Conservation (phyloP, 2,329 filamentous ascomycete genomes). For the Sphaceloma murrayae region DNA sequence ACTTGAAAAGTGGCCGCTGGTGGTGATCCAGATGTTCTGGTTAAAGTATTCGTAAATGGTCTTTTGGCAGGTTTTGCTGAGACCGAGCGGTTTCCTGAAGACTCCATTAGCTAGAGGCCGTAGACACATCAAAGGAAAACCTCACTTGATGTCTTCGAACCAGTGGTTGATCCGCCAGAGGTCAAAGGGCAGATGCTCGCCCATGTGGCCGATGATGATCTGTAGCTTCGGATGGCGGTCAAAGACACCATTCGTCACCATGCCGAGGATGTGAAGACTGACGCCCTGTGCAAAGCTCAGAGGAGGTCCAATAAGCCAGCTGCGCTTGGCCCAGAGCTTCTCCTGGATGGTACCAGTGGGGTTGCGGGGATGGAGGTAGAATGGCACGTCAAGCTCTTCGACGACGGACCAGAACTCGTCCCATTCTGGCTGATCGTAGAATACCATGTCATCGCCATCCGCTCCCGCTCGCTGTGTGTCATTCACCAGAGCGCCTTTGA, state of each 20-base stretch:
- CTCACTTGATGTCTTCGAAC: constrained; percentile 45
- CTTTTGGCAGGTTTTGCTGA: constrained; percentile 37
- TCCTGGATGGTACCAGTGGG: constrained; percentile 44
- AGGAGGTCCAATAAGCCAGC: constrained; percentile 52
- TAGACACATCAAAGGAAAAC: no score
- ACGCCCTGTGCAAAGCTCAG: constrained; percentile 51
- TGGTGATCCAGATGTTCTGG: constrained; percentile 49
- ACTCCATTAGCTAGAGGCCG: no score
- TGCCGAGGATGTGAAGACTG: constrained; percentile 46
- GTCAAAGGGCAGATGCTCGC: constrained; percentile 43
- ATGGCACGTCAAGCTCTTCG: constrained; percentile 51
- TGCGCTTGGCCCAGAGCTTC: constrained; percentile 49
- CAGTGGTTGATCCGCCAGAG: constrained; percentile 41
- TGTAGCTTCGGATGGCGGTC: constrained; percentile 40
- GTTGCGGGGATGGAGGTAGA: constrained; percentile 53
- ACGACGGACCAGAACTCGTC: constrained; percentile 52
- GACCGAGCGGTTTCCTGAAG: constrained; percentile 36
- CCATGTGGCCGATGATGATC: constrained; percentile 41
- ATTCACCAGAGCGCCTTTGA: constrained; percentile 30
- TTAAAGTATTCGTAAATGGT: constrained; percentile 44
- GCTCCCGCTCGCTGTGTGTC: constrained; percentile 44
- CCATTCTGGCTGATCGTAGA: constrained; percentile 54
- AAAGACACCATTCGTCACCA: constrained; percentile 44
- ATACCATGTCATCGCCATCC: constrained; percentile 52
- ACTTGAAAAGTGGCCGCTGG: constrained; percentile 48